Evolutionary conservation across 2,329 filamentous ascomycete species (phyloP).

Genomic region (Colletotrichum graminicola): DNA sequence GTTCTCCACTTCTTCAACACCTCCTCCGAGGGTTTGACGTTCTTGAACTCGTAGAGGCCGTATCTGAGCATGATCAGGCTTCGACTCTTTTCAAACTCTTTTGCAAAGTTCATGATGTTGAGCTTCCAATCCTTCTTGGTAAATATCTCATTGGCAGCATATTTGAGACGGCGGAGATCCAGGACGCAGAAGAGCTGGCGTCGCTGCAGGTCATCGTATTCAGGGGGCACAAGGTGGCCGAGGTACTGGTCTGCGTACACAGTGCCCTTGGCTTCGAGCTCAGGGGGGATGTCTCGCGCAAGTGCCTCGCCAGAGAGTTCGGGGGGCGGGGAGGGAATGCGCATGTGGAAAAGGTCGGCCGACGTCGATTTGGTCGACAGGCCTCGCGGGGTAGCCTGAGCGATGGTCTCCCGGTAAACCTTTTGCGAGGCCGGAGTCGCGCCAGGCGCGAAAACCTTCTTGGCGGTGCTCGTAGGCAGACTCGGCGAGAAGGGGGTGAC

Average conservation of each 20-base stretch:
- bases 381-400: conserved; percentile 62
- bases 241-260: conserved; percentile 72
- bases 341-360: conserved; percentile 68
- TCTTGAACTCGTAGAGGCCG: conserved; percentile 73
- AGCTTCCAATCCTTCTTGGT: conserved; percentile 72
- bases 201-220: conserved; percentile 70
- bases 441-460: conserved; percentile 61
- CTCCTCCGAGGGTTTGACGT: conserved; percentile 69
- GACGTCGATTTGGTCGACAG: conserved; percentile 63
- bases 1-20: conserved; percentile 70
- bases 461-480: conserved; percentile 59
- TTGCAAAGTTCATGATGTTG: conserved; percentile 72
- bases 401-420: conserved; percentile 59
- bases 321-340: conserved; percentile 68
- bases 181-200: conserved; percentile 74
- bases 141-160: conserved; percentile 72
- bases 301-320: conserved; percentile 68
- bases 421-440: conserved; percentile 59
- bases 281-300: conserved; percentile 65
- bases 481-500: conserved; percentile 59
- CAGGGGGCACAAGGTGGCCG: conserved; percentile 66
- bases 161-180: conserved; percentile 71
- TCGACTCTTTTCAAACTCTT: conserved; percentile 74
- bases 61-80: conserved; percentile 72
- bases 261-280: conserved; percentile 64